Evolutionary conservation across 345 rosid genomes (phyloP).

Genomic region (Gossypium raimondii): DNA sequence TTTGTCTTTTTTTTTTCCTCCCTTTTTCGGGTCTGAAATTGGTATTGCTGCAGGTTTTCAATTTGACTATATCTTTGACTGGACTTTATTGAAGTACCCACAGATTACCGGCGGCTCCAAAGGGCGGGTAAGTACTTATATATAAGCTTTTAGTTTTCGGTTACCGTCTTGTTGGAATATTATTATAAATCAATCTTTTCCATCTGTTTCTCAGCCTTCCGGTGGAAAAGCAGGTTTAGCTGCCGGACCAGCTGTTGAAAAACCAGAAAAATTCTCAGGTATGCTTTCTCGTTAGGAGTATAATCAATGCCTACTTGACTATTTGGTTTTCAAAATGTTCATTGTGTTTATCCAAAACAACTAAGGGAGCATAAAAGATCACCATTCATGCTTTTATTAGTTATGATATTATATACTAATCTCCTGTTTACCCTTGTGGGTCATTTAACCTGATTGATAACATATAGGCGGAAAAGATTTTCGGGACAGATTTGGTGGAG

Average conservation of each 20-base stretch:
- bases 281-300: not conserved
- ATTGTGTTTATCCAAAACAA: not conserved
- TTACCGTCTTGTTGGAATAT: not conserved
- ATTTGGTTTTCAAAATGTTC: not conserved
- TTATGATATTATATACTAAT: not conserved
- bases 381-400: not conserved
- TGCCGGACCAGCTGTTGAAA: constrained; percentile 49
- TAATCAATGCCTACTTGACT: not conserved
- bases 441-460: constrained; percentile 8
- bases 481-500: constrained; percentile 60
- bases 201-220: constrained; percentile 31
- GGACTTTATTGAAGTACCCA: constrained; percentile 85
- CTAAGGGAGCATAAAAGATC: not conserved
- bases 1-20: not conserved
- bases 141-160: not conserved
- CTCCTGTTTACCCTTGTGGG: not conserved
- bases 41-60: constrained; percentile 55
- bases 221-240: constrained; percentile 42
- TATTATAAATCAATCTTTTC: constrained; percentile 2
- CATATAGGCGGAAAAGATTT: constrained; percentile 49
- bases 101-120: constrained; percentile 61
- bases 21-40: not conserved
- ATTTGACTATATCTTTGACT: constrained; percentile 78
- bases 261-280: constrained; percentile 49
- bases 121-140: constrained; percentile 47